These are phyloP conservation scores for Cochlearia excelsa DNA, from an alignment of 345 rosid genomes.

Conservation along the genomic window DNA sequence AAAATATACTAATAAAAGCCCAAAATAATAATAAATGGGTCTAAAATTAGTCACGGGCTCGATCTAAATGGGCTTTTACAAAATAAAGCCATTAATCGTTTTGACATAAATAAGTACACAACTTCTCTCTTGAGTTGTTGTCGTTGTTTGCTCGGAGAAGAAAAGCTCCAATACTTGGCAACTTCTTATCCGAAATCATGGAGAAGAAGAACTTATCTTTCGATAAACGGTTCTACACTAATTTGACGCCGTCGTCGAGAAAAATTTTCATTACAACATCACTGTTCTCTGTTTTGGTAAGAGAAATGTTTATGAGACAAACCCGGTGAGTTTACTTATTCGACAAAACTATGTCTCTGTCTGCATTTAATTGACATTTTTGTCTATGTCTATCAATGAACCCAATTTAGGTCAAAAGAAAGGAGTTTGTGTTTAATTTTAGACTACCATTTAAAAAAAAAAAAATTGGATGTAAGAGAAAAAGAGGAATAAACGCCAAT, in stretches of 20 bases:
- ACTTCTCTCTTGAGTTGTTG: background rate
- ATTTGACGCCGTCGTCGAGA: slow-evolving; percentile 7
- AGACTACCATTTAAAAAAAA: background rate
- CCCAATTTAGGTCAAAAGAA: slow-evolving; percentile 16
- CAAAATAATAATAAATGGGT: too few relatives aligned
- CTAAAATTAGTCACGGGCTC: too few relatives aligned
- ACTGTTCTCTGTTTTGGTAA: background rate
- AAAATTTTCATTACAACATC: background rate
- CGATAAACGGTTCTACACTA: too few relatives aligned
- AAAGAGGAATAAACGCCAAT: slow-evolving; percentile 25
- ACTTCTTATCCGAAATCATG: background rate
- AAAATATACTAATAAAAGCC: too few relatives aligned
- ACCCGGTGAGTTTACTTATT: slow-evolving; percentile 12
- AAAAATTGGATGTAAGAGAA: background rate
- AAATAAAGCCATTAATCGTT: background rate
- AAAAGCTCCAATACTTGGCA: background rate
- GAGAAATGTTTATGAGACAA: slow-evolving; percentile 8
- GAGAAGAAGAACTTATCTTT: background rate
- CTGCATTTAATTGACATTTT: slow-evolving; percentile 15
- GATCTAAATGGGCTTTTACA: background rate
- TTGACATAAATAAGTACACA: too few relatives aligned
- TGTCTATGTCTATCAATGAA: slow-evolving; percentile 29
- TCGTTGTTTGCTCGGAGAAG: slow-evolving; percentile 15
- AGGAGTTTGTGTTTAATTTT: slow-evolving; percentile 13
- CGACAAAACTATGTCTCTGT: background rate